Base-by-base conservation (phyloP, 2,329 filamentous ascomycete species). In the Diaporthe longicolla region DNA sequence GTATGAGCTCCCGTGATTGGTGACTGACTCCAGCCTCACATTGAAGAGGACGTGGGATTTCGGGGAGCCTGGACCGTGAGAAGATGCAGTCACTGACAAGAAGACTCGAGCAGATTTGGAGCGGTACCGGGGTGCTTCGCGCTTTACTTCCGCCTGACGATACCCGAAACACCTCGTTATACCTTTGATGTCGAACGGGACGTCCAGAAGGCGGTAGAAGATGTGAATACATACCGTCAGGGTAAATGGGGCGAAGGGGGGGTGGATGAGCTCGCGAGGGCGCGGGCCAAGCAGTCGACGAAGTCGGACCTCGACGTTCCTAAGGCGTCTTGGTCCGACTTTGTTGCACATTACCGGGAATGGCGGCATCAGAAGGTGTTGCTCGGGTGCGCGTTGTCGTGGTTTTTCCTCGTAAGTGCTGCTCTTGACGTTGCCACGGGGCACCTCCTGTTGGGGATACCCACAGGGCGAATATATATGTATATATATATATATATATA, bases 141-240 rank as follows among this genome's bases (percentile, higher is more conserved):
- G 24, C 89, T 97, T n/a, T 97, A 97, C 86, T 97, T 92, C 84
- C 84, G 84, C 59, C 78, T 97, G 6, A 97, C 94, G 70, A 96
- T 97, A 77, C 94, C 94, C 35, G 94, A 97, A 84, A 96, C 94
- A 40, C 94, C 94, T 69, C 93, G 94, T 32, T 97, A 97, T 85
- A 97, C 94, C 37, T 96, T 97, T 78, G 94, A 97, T 80, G 90
- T 97, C 29, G 89, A 91, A 66, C 91, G 91, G 52, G 93, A 97
- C 79, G 88, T 94, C 54, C 89, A 94, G 78, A 92, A 94, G 85
- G 94, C 90, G 50, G 88, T 91, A 68, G 90, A 90, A 59, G 94
- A 97, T 77, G 90, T 93, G 77, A 89, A 91, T 79, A 91, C 92
- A n/a, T 97, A 96, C 83, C 89, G 94, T 70, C 85, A 85, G 40